Conservation (phyloP, 2,329 filamentous ascomycete genomes). For the Beauveria brongniartii region DNA sequence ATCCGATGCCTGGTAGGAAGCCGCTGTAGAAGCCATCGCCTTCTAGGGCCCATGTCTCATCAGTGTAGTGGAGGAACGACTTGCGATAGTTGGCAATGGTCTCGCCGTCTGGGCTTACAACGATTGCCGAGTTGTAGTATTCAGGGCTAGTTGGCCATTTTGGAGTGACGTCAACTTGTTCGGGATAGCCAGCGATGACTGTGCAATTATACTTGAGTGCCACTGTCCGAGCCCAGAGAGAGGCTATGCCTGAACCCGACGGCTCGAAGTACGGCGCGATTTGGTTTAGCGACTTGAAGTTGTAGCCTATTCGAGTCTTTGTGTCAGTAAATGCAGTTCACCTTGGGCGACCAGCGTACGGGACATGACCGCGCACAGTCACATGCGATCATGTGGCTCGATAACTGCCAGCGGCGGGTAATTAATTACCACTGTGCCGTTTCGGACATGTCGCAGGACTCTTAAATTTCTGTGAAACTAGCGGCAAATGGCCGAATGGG, state of each 20-base stretch:
- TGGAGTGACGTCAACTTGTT: conserved; percentile 46
- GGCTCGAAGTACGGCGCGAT: conserved; percentile 64
- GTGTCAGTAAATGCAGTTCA: no score
- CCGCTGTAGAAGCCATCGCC: conserved; percentile 40
- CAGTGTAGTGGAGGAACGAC: conserved; percentile 45
- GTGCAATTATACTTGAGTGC: conserved; percentile 59
- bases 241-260: conserved; percentile 55
- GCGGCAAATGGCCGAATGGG: no score
- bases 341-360: no score
- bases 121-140: conserved; percentile 47
- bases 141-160: conserved; percentile 44
- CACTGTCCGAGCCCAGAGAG: conserved; percentile 61
- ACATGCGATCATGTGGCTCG: no score
- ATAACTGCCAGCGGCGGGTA: no score
- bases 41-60: conserved; percentile 51
- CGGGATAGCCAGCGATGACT: conserved; percentile 68
- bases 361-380: no score
- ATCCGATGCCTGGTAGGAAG: conserved; percentile 33
- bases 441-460: no score
- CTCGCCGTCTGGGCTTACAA: conserved; percentile 51
- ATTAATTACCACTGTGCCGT: no score
- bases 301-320: conserved; percentile 48
- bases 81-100: conserved; percentile 55
- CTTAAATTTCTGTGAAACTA: no score
- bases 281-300: conserved; percentile 61